Percentiles rank a stretch among this genome's conserved stretches.
These are phyloP conservation scores for Fusarium circinatum DNA, from an alignment of 2,329 filamentous ascomycete genomes.

Conservation along the genomic window DNA sequence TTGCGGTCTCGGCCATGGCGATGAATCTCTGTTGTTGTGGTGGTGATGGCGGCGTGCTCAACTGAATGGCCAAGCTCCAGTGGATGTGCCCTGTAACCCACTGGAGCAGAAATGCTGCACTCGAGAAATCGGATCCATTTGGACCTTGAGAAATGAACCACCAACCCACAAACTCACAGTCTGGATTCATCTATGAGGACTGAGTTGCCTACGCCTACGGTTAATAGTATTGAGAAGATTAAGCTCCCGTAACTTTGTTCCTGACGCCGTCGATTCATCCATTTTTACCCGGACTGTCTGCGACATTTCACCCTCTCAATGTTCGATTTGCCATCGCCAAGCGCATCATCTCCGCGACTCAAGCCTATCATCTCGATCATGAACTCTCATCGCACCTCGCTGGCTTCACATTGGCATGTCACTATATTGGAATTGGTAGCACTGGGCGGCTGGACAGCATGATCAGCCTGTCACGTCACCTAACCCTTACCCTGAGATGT, in stretches of 20 bases:
- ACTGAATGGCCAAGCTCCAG: too few relatives aligned
- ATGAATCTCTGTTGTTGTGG: too few relatives aligned
- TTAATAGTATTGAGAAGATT: neutral
- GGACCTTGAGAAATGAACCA: too few relatives aligned
- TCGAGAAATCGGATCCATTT: too few relatives aligned
- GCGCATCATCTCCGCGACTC: neutral
- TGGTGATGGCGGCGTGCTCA: too few relatives aligned
- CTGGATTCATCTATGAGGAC: too few relatives aligned
- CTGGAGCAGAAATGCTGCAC: too few relatives aligned
- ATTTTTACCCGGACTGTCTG: accelerated
- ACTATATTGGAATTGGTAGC: too few relatives aligned
- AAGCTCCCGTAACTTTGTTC: accelerated
- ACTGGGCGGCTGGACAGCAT: too few relatives aligned
- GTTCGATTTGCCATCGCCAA: neutral
- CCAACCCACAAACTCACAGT: too few relatives aligned
- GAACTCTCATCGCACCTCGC: neutral
- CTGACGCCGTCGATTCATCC: accelerated
- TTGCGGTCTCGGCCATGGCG: too few relatives aligned
- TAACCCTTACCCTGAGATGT: neutral
- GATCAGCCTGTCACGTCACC: neutral
- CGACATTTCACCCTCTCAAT: accelerated
- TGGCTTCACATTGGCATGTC: accelerated
- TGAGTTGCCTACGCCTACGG: neutral
- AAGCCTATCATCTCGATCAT: neutral
- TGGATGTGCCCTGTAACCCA: too few relatives aligned